Base-by-base conservation (phyloP, 805 yeast species). In the Saccharomycopsis sp. region DNA sequence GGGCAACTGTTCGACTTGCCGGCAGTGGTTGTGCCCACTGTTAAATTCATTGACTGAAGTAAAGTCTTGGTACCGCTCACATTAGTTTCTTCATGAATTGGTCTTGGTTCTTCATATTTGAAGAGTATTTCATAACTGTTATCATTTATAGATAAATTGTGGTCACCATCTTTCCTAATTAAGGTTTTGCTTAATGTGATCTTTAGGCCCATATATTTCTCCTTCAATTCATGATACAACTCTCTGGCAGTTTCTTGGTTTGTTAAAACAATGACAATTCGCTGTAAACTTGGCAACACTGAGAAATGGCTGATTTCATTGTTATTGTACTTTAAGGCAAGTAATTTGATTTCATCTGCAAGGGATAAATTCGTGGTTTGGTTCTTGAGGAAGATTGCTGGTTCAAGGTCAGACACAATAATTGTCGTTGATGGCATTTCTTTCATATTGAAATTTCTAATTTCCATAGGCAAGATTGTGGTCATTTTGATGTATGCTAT, bases 341-440 rank as follows among this genome's bases (percentile, higher is more conserved):
- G 13, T 16, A 47, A 16, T 24, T 47, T 47, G 48, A 47, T 26
- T 26, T 47, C 51, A 16, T 47, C 51, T 17, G 48, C 51, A 3
- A 31, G 4, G 4, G 48, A 40, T 2, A 47, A 17, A 17, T 36
- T 39, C 21, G 41, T 33, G 11, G 37, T 17, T 23, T 17, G 34
- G 23, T 16, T 42, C 20, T 43, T 40, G 29, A 28, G 19, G 29
- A 44, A 45, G 14, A 42, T 32, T 6, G 27, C 13, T n/a, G n/a
- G n/a, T n/a, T n/a, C n/a, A n/a, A n/a, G n/a, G n/a, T n/a, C n/a
- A n/a, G n/a, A n/a, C n/a, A n/a, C n/a, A n/a, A n/a, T n/a, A 13
- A 47, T 44, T 4, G 51, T 47, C 28, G 51, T 38, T 28, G 29
- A 34, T 26, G 51, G 51, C 31, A 19, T 44, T 5, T 37, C 11